Evolutionary conservation across 495 filamentous ascomycete species (phyloP), one percentile per base, ranked within the genome.

Genomic region (Aspergillus egyptiacus): DNA sequence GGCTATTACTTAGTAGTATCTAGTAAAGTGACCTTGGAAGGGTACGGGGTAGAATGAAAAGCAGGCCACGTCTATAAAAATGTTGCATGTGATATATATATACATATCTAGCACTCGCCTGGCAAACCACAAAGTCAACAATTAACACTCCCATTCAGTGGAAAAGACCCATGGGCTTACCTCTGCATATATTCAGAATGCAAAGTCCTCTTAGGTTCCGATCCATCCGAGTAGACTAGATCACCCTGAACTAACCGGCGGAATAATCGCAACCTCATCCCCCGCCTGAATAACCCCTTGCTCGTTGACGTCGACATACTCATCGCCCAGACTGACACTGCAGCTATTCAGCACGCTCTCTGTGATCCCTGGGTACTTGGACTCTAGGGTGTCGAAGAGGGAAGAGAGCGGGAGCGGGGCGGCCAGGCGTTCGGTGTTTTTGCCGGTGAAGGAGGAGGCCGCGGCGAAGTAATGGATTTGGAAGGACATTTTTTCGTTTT

Each of bases 261-360:
- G 93, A 52, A 98, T 96, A 36, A 98, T 84, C 9, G 85, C 94
- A 36, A 97, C 89, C 67, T 98, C 93, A 56, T 93, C 87, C 14
- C 89, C 91, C 17, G 74, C 79, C 47, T 83, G 59, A 50, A 98
- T 87, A 34, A 83, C 63, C 5, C 61, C 6, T 62, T 62, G 22
- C 64, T 89, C 48, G 17, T 64, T 57, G 33, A 91, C 48, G 66
- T 98, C 89, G 27, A 95, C 82, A 68, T 97, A 98, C 22, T 89
- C 79, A 30, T 94, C 68, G 51, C 96, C 94, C 28, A 97, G 61
- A 23, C 94, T 96, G 23, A 96, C 73, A 11, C 93, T 78, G 59
- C 84, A 91, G 57, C 83, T 89, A 7, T 66, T 63, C 10, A 97
- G 72, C 15, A 97, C 79, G 33, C 79, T 84, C 14, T 77, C 69